Base-by-base conservation (phyloP, 1,139 yeast genomes). In the Debaryomyces sp. region DNA sequence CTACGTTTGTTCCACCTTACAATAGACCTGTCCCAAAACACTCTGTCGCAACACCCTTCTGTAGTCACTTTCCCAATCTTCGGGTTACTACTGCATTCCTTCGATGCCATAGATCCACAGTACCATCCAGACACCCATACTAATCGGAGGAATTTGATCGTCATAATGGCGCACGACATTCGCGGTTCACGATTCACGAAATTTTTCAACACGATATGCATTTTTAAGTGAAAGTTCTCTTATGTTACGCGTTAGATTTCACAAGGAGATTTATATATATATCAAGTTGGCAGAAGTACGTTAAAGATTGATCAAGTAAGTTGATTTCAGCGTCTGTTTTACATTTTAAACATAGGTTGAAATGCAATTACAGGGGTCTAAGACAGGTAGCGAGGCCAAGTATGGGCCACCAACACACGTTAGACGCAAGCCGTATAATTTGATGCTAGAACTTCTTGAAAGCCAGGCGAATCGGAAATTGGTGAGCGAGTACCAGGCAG, bases 391-490 rank as follows among this genome's bases (percentile, higher is more conserved):
- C 23, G 29, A 30, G 10, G 15, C 44, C 38, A 46, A 62, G 54
- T 71, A 70, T 54, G 84, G 84, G 4, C 83, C 83, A n/a, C 82
- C 82, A 46, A 61, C 64, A 50, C 68, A 66, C 56, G 56, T 63
- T 24, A 65, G 64, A 41, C 64, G 73, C 17, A 68, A 73, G 51
- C 69, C 71, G 4, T 78, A 79, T 58, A 67, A 72, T 32, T 56
- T 71, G 24, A 67, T 66, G 62, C 67, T 81, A 43, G 85, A 80
- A 55, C 65, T 70, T 17, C 65, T 78, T 42, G 85, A 81, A 59
- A 64, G 74, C 10, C 74, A 66, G 52, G 73, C 77, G 40, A 80
- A 80, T 59, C 68, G 64, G 45, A 65, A 64, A 48, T 67, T 78
- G 49, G 63, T 66, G 12, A 59, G 66, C 29, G 85, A 81, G 57